These are phyloP conservation scores for Flaveria floridana DNA, from an alignment of 140 eudicot genomes.

Conservation along the genomic window DNA sequence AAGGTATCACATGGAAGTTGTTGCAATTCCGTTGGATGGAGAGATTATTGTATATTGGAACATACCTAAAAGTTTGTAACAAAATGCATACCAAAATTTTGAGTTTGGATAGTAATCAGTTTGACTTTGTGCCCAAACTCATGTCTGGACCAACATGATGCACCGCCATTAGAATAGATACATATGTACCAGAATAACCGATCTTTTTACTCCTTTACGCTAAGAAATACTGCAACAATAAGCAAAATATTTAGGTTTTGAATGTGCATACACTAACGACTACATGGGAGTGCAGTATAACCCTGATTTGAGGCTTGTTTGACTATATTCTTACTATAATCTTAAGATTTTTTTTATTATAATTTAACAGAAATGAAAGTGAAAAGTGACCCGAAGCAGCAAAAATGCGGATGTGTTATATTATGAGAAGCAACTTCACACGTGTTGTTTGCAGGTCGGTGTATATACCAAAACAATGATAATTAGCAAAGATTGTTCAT, in stretches of 20 bases:
- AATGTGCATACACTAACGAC: not conserved
- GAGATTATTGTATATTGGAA: not conserved
- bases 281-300: not conserved
- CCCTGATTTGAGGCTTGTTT: not conserved
- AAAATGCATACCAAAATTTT: not conserved
- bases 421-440: constrained; percentile 43
- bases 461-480: not conserved
- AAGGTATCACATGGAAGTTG: not conserved
- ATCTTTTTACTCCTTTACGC: not conserved
- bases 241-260: not conserved
- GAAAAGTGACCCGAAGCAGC: constrained; percentile 48
- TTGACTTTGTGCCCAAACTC: not conserved
- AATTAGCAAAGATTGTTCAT: not conserved
- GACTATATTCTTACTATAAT: not conserved
- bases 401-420: constrained; percentile 63
- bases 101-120: not conserved
- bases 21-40: not conserved
- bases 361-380: constrained; percentile 57
- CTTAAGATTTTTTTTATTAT: not conserved
- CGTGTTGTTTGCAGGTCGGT: constrained; percentile 34
- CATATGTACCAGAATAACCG: not conserved
- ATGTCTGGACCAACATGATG: not conserved
- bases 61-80: constrained; percentile 3
- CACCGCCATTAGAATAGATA: not conserved
- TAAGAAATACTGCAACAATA: not conserved